These are phyloP conservation scores for Cryptococcus sp. DNA, from an alignment of 1,284 basidiomycete genomes.

Conservation along the genomic window DNA sequence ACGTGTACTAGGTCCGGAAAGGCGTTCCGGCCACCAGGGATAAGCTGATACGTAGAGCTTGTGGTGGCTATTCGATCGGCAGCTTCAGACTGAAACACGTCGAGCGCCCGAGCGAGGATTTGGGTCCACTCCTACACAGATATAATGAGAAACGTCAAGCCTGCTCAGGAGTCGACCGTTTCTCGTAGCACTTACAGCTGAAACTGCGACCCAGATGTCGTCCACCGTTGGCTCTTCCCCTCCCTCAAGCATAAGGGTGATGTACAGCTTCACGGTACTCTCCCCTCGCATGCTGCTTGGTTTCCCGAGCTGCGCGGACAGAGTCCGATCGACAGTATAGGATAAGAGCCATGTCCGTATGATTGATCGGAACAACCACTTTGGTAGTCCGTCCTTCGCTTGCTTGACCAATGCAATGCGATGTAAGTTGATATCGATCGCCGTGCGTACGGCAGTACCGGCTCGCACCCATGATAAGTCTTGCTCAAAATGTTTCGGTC, in stretches of 20 bases:
- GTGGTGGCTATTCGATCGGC: neutral
- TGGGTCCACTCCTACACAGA: slow-evolving; percentile 30
- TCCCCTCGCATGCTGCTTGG: slow-evolving; percentile 23
- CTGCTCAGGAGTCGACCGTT: too few relatives aligned
- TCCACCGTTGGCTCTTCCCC: slow-evolving; percentile 11
- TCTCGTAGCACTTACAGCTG: slow-evolving; percentile 3
- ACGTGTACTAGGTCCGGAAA: slow-evolving; percentile 19
- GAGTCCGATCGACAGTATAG: slow-evolving; percentile 30
- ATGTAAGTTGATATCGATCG: slow-evolving; percentile 43
- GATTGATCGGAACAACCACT: slow-evolving; percentile 29
- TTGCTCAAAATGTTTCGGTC: slow-evolving; percentile 35
- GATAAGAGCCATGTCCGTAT: slow-evolving; percentile 36
- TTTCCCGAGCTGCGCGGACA: slow-evolving; percentile 36
- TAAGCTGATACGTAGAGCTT: neutral
- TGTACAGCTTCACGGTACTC: slow-evolving; percentile 19
- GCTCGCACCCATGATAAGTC: slow-evolving; percentile 39
- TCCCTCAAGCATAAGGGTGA: slow-evolving; percentile 15
- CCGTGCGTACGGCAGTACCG: slow-evolving; percentile 33
- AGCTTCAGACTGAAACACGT: slow-evolving; percentile 21
- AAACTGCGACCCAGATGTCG: slow-evolving; percentile 28
- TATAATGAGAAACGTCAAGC: too few relatives aligned
- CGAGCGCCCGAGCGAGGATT: slow-evolving; percentile 28
- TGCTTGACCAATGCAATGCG: slow-evolving; percentile 29
- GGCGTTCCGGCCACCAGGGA: slow-evolving; percentile 3
- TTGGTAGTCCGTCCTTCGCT: slow-evolving; percentile 29